These are phyloP conservation scores for Rhododendron ferrugineum DNA, from an alignment of 148 eudicot genomes.

Conservation along the genomic window DNA sequence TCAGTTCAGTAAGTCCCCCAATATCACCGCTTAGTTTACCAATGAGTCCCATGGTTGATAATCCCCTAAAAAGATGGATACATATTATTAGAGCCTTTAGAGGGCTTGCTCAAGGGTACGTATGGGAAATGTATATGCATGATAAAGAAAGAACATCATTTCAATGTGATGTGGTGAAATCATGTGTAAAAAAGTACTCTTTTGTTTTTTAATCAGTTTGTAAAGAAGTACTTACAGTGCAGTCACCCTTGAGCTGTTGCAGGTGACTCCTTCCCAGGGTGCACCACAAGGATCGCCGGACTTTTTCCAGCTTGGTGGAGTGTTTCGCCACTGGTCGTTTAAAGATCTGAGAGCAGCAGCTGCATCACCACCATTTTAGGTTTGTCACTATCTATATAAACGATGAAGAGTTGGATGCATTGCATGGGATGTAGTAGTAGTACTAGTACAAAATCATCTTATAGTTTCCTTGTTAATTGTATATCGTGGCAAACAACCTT, in stretches of 20 bases:
- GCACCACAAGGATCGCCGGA: conserved; percentile 77
- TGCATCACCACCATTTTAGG: conserved; percentile 23
- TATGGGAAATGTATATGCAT: not conserved
- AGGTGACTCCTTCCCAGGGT: conserved; percentile 80
- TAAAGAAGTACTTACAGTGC: conserved; percentile 44
- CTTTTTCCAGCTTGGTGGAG: conserved; percentile 74
- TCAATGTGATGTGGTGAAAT: not conserved
- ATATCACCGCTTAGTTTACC: conserved; percentile 76
- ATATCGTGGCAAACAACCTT: not conserved
- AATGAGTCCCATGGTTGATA: conserved; percentile 77
- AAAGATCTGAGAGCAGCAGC: conserved; percentile 62
- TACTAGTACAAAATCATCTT: not conserved
- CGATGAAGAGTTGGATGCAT: not conserved
- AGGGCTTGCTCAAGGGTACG: not conserved
- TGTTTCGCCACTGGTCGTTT: conserved; percentile 60
- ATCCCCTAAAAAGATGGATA: conserved; percentile 42
- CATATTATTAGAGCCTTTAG: not conserved
- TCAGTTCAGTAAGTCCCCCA: conserved; percentile 66
- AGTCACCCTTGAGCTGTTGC: conserved; percentile 55
- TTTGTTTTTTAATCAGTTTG: not conserved
- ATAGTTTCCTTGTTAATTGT: not conserved
- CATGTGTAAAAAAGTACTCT: not conserved
- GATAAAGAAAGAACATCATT: not conserved
- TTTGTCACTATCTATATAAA: not conserved
- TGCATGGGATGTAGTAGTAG: not conserved